A percentile compares a stretch with the other conserved stretches of the same genome.
phyloP scores from a whole-genome alignment of 495 filamentous ascomycete genomes.

The Penicillium taxi region DNA sequence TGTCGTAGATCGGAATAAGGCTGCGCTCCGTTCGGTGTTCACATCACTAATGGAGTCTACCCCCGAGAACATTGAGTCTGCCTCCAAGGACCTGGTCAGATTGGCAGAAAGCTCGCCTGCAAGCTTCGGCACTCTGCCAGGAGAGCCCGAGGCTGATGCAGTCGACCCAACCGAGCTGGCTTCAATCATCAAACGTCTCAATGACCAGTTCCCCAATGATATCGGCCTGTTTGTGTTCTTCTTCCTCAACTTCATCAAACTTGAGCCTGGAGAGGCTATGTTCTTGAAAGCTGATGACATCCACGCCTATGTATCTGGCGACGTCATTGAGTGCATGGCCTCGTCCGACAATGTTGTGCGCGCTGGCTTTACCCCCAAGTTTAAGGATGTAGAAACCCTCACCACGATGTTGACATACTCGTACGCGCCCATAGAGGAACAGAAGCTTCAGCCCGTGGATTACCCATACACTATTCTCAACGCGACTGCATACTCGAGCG shows the following conservation, averaged over 20 bases:
- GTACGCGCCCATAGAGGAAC: slow-evolving; percentile 86
- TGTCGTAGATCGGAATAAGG: slow-evolving; percentile 63
- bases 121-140: slow-evolving; percentile 33
- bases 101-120: slow-evolving; percentile 51
- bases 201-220: slow-evolving; percentile 69
- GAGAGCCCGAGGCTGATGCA: slow-evolving; percentile 29
- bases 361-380: slow-evolving; percentile 95
- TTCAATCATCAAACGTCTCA: slow-evolving; percentile 63
- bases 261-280: slow-evolving; percentile 85
- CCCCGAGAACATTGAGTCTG: slow-evolving; percentile 53
- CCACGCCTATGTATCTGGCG: slow-evolving; percentile 90
- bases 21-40: slow-evolving; percentile 66
- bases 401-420: slow-evolving; percentile 88
- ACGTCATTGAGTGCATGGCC: slow-evolving; percentile 99
- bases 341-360: slow-evolving; percentile 96
- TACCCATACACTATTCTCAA: slow-evolving; percentile 81
- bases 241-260: slow-evolving; percentile 73
- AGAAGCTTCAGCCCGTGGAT: slow-evolving; percentile 79
- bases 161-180: slow-evolving; percentile 52
- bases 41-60: slow-evolving; percentile 70
- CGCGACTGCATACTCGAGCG: slow-evolving; percentile 65
- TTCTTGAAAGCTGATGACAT: slow-evolving; percentile 95
- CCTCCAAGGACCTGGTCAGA: slow-evolving; percentile 58
- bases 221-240: slow-evolving; percentile 73
- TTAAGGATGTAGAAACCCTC: slow-evolving; percentile 91